Conservation (phyloP, 2,329 filamentous ascomycete species). For the Aciculosporium take region DNA sequence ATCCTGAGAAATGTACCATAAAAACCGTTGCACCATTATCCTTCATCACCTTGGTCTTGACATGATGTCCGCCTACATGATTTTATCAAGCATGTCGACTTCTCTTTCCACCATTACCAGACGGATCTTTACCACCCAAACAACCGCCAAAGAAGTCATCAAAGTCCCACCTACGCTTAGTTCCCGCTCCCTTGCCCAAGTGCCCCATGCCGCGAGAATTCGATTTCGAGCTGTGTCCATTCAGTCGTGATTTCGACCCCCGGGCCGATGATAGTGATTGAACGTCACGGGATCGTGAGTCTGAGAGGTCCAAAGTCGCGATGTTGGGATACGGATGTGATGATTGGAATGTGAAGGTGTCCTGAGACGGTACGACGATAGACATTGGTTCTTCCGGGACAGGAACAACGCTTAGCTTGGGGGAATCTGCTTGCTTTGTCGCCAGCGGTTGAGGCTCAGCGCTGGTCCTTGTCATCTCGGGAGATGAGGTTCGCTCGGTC, state of each 20-base stretch:
- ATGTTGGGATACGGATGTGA: constrained; percentile 45
- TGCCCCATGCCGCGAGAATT: constrained; percentile 21
- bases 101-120: constrained; percentile 35
- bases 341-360: constrained; percentile 57
- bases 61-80: constrained; percentile 6
- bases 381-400: constrained; percentile 19
- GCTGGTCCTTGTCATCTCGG: constrained; percentile 37
- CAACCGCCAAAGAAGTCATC: constrained; percentile 63
- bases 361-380: constrained; percentile 39
- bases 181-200: constrained; percentile 50
- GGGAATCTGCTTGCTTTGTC: constrained; percentile 14
- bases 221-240: constrained; percentile 12
- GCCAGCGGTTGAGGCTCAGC: constrained; percentile 22
- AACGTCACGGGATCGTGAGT: constrained; percentile 29
- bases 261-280: constrained; percentile 14
- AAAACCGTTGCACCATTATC: constrained; percentile 4
- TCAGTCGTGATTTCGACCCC: constrained; percentile 17
- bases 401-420: constrained; percentile 12
- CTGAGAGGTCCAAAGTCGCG: constrained; percentile 45
- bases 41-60: constrained; percentile 5
- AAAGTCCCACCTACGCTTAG: constrained; percentile 60
- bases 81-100: constrained; percentile 28
- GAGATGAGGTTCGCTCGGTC: constrained; percentile 43
- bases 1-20: constrained; percentile 10
- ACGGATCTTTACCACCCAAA: constrained; percentile 47